Base-by-base conservation (phyloP, 1,284 basidiomycete species). In the Cutaneotrichosporon daszewskae region DNA sequence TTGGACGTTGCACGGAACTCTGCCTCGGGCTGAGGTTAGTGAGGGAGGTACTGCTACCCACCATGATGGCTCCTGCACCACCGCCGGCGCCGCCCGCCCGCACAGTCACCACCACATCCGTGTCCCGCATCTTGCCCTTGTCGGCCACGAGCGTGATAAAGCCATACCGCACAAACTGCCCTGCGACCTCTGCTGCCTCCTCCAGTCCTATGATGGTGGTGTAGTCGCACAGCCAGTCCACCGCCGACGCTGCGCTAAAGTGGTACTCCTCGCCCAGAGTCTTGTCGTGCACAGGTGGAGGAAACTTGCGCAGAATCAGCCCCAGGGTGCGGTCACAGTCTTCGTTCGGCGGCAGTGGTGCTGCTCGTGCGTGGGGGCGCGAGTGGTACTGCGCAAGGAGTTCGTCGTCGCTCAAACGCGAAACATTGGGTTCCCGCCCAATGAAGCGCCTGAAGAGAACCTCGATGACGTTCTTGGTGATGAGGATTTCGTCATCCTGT, bases 161-260 rank as follows among this genome's bases (percentile, higher is more conserved):
- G 28, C 90, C 89, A 61, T 95, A 94, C 32, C 95, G 83, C 35
- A 97, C 91, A 62, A 98, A 97, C 64, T 98, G 95, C 1, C 91
- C 95, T 4, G 87, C 83, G 77, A 97, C 85, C 75, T 98, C 95
- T 18, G 90, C 90, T 1, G 91, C 94, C 71, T 98, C 95, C 64
- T 99, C 95, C 41, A 88, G 76, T 18, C 91, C 92, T 37, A 92
- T 89, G 33, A 94, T 87, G 1, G 94, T 96, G 1, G 94, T 92
- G 58, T 91, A 97, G 70, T 98, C 92, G 66, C 89, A 87, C 40
- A 99, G 81, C 95, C 95, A 99, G 69, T 96, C 90, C 45, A 97
- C 77, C 0, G 87, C 91, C 28, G 79, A 79, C 41, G 87, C 79
- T 20, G 94, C 89, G 22, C 82, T 76, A 68, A 98, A 97, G 60